Evolutionary conservation across 176 grass and related monocot species (phyloP).

Genomic region (Lolium perenne): DNA sequence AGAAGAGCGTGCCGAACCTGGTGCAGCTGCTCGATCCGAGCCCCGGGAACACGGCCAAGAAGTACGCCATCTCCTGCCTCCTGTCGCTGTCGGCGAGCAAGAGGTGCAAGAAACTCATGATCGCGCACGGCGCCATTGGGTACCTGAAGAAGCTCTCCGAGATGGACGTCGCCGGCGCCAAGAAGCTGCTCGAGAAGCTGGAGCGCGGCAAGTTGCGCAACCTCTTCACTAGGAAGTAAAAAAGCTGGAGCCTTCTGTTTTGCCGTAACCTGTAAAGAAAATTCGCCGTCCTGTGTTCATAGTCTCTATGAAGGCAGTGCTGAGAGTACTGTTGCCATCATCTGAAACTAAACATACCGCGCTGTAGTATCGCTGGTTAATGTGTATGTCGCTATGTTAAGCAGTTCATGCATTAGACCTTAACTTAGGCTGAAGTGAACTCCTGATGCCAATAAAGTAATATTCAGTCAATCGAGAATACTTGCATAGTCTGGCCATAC

Average conservation of each 20-base stretch:
- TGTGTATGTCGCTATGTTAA: constrained; percentile 27
- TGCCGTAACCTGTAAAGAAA: constrained; percentile 73
- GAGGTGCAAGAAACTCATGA: constrained; percentile 88
- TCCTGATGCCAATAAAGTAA: constrained; percentile 45
- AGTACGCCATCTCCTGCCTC: constrained; percentile 92
- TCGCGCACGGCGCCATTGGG: constrained; percentile 89
- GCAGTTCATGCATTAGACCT: constrained; percentile 27
- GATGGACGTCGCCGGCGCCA: constrained; percentile 78
- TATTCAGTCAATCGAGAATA: neutral
- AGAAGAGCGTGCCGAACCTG: constrained; percentile 97
- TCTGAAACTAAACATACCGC: constrained; percentile 48
- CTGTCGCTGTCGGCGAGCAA: constrained; percentile 71
- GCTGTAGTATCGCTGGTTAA: constrained; percentile 42
- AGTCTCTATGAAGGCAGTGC: constrained; percentile 76
- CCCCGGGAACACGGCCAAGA: constrained; percentile 90
- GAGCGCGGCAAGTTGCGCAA: constrained; percentile 75
- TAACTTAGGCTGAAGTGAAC: constrained; percentile 40
- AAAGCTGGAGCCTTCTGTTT: constrained; percentile 25
- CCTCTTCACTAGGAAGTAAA: constrained; percentile 81
- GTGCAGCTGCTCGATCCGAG: constrained; percentile 93
- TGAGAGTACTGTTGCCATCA: neutral
- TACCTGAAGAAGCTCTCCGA: constrained; percentile 99
- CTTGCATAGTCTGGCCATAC: neutral
- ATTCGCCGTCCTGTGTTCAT: constrained; percentile 68
- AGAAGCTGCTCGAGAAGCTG: constrained; percentile 91